A percentile compares a stretch with the other conserved stretches of the same genome.
Conservation (phyloP, 2,329 filamentous ascomycete genomes). For the Botrytis squamosa region DNA sequence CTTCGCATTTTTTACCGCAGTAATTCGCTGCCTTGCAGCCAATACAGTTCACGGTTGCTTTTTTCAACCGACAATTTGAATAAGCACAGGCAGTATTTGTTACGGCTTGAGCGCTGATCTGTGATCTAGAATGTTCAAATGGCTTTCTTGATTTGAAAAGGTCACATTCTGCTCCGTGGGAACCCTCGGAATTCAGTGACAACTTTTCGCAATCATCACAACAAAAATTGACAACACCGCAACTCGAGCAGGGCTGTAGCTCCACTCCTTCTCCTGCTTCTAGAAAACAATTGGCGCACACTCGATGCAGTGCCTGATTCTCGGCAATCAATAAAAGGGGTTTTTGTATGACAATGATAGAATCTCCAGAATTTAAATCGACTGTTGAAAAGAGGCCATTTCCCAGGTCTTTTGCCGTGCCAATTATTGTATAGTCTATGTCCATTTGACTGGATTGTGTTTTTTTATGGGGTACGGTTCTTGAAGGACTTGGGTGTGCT, state of each 20-base stretch:
- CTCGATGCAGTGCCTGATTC: constrained; percentile 32
- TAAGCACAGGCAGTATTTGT: background rate
- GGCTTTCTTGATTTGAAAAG: constrained; percentile 37
- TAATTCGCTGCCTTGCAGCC: constrained; percentile 55
- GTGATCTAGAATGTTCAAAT: background rate
- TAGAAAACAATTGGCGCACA: constrained; percentile 35
- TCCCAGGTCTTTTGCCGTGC: constrained; percentile 23
- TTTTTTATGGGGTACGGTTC: background rate
- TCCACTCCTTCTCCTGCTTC: constrained; percentile 21
- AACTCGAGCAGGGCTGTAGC: constrained; percentile 49
- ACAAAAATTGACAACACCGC: constrained; percentile 56
- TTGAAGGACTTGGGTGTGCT: background rate
- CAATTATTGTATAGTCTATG: constrained; percentile 25
- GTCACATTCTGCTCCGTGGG: constrained; percentile 55
- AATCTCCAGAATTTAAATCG: constrained; percentile 26
- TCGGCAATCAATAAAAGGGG: constrained; percentile 36
- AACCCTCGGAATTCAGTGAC: constrained; percentile 48
- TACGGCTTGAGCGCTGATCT: background rate
- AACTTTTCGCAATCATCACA: constrained; percentile 51
- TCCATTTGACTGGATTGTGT: constrained; percentile 15
- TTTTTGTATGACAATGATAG: constrained; percentile 29
- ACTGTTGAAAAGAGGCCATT: constrained; percentile 31
- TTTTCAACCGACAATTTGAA: constrained; percentile 2
- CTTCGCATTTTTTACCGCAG: constrained; percentile 55
- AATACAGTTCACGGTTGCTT: constrained; percentile 44